Conservation (phyloP, 768 basidiomycete genomes). For the Mycena olivaceomarginata region DNA sequence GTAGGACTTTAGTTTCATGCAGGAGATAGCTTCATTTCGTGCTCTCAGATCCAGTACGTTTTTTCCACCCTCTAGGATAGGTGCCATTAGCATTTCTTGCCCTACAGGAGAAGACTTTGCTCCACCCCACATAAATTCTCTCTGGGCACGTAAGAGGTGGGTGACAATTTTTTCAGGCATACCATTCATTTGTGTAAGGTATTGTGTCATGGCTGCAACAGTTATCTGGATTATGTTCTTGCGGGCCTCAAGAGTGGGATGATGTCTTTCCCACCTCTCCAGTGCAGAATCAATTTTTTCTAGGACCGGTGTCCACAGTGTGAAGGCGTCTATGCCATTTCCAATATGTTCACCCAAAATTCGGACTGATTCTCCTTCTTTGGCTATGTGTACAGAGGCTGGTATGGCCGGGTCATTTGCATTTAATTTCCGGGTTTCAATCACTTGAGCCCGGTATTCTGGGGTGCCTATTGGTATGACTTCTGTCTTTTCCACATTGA, state of each 20-base stretch:
- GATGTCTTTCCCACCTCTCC: background rate
- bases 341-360: too few species aligned
- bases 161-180: too few species aligned
- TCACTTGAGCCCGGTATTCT: too few species aligned
- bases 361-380: too few species aligned
- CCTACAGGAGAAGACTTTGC: conserved; percentile 7
- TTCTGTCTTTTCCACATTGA: too few species aligned
- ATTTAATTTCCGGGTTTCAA: too few species aligned
- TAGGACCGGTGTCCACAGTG: background rate
- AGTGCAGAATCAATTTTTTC: conserved; percentile 1
- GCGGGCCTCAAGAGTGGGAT: background rate
- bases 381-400: too few species aligned
- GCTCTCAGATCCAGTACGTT: conserved; percentile 30
- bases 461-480: too few species aligned
- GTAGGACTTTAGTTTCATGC: conserved; percentile 32
- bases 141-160: too few species aligned
- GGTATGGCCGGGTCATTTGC: too few species aligned
- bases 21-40: conserved; percentile 23
- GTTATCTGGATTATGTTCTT: background rate
- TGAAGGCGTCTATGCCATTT: background rate
- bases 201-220: conserved; percentile 3
- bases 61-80: conserved; percentile 14
- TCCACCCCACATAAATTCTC: background rate
- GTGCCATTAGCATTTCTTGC: conserved; percentile 1
- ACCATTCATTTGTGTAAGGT: background rate